phyloP scores from a whole-genome alignment of 1,284 basidiomycete species.

The Porogramme epimiltina region DNA sequence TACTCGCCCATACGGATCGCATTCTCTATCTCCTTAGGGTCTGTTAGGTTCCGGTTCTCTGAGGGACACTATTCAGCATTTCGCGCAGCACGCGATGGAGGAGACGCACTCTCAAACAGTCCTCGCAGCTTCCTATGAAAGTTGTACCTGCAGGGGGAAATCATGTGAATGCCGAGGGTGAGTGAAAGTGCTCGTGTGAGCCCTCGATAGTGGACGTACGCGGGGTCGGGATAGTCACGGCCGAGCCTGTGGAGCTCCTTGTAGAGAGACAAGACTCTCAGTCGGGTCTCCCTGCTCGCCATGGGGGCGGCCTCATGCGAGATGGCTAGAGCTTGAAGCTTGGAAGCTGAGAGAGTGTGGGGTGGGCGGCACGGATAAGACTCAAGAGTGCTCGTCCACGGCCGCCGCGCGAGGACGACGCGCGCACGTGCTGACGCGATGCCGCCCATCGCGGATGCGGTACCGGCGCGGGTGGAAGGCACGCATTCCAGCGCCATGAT shows the following conservation, averaged over 20 bases:
- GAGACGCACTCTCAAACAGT: constrained; percentile 67
- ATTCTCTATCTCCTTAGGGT: constrained; percentile 75
- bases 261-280: constrained; percentile 70
- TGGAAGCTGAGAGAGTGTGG: background rate
- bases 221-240: constrained; percentile 76
- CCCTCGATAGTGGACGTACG: constrained; percentile 47
- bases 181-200: constrained; percentile 1
- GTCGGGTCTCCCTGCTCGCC: constrained; percentile 42
- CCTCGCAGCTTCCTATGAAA: constrained; percentile 70
- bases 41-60: constrained; percentile 76
- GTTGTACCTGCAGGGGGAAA: constrained; percentile 55
- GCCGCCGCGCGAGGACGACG: no score
- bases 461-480: no score
- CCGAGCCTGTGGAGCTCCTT: constrained; percentile 80
- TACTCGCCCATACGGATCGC: constrained; percentile 83
- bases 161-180: constrained; percentile 1
- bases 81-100: no score
- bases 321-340: no score
- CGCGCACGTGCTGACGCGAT: no score
- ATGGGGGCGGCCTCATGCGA: constrained; percentile 21
- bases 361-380: no score
- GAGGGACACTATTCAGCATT: no score
- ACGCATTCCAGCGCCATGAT: no score
- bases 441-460: no score
- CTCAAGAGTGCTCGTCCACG: no score